phyloP scores from a whole-genome alignment of 2,329 filamentous ascomycete species.

The Didymosphaeria variabile region DNA sequence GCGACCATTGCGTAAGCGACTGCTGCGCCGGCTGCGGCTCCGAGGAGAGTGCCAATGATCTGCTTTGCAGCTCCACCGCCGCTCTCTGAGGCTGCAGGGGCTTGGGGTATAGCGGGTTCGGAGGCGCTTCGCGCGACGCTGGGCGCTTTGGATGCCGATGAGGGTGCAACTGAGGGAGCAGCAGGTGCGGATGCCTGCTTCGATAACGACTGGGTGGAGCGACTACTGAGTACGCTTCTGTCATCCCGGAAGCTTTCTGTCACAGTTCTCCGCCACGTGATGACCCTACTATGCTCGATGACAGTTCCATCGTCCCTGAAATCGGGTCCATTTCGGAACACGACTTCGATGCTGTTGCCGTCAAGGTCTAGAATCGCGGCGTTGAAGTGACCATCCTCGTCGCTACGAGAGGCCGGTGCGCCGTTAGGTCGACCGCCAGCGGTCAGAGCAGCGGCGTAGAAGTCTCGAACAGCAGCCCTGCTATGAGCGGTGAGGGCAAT shows the following conservation, averaged over 20 bases:
- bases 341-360: conserved; percentile 83
- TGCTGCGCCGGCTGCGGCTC: conserved; percentile 79
- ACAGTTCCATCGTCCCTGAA: conserved; percentile 51
- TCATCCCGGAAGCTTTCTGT: conserved; percentile 42
- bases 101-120: conserved; percentile 41
- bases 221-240: conserved; percentile 42
- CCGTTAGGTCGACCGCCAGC: conserved; percentile 69
- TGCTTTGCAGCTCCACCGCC: conserved; percentile 66
- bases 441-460: conserved; percentile 74
- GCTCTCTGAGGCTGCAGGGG: conserved; percentile 35
- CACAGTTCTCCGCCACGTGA: conserved; percentile 51
- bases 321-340: conserved; percentile 63
- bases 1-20: conserved; percentile 78
- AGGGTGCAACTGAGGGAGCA: conserved; percentile 35
- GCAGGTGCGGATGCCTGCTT: conserved; percentile 34
- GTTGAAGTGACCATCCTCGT: conserved; percentile 66
- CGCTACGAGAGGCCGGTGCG: conserved; percentile 63
- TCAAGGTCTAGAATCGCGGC: conserved; percentile 78
- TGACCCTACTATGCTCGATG: conserved; percentile 55
- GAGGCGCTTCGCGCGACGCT: conserved; percentile 44
- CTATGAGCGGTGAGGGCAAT: conserved; percentile 75
- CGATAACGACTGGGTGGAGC: conserved; percentile 32
- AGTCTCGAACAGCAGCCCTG: conserved; percentile 72
- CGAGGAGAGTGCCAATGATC: conserved; percentile 78
- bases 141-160: conserved; percentile 29